Conservation (phyloP, 2,329 filamentous ascomycete species). For the Trichoderma harzianum region DNA sequence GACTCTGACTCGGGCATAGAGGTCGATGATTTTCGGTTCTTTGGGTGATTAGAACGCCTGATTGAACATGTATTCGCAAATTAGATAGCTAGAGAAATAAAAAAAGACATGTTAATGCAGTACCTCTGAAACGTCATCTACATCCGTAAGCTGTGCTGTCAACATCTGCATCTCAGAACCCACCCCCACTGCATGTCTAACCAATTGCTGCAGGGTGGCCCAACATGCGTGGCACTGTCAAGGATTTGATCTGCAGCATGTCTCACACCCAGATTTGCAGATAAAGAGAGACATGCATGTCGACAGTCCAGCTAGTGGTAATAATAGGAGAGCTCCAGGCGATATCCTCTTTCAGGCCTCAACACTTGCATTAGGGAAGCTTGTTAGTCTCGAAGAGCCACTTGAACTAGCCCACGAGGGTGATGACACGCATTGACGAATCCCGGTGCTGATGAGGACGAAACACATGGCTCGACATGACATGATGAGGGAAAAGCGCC, state of each 20-base stretch:
- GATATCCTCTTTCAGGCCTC: slow-evolving; percentile 8
- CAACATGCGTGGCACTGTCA: slow-evolving; percentile 10
- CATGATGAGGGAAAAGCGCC: neutral
- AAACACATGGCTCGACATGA: neutral
- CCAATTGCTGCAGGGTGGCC: neutral
- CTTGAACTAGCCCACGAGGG: neutral
- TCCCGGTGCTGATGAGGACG: neutral
- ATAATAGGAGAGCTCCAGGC: neutral
- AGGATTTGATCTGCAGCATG: neutral
- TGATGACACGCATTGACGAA: neutral
- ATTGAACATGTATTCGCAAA: neutral
- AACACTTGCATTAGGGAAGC: slow-evolving; percentile 9
- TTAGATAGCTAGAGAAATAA: neutral
- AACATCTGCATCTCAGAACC: neutral
- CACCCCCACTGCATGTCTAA: neutral
- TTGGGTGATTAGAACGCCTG: neutral
- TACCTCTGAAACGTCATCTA: neutral
- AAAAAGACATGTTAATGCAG: neutral
- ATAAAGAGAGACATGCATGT: neutral
- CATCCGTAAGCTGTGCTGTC: neutral
- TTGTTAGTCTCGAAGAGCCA: neutral
- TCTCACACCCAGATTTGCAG: neutral
- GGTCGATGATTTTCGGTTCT: neutral
- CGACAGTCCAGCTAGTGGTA: neutral
- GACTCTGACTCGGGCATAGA: slow-evolving; percentile 13